These are phyloP conservation scores for Stenogyne calaminthoides DNA, from an alignment of 305 asterid genomes.

Conservation along the genomic window DNA sequence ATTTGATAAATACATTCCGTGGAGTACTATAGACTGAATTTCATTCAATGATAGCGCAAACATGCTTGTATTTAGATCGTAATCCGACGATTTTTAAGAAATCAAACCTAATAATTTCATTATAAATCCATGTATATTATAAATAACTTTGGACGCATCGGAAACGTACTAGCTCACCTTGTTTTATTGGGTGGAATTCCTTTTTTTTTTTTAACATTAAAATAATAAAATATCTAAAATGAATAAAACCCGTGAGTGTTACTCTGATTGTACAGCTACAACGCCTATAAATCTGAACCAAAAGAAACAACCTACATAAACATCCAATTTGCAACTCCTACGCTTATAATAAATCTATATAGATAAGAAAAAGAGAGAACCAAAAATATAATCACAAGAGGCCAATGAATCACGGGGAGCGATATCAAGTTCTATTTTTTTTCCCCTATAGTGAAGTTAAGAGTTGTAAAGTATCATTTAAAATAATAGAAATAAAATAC, in stretches of 20 bases:
- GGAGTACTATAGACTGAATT: too few relatives aligned
- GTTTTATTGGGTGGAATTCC: not conserved
- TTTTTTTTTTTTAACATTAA: not conserved
- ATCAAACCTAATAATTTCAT: too few relatives aligned
- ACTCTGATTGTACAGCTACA: slow-evolving; percentile 30
- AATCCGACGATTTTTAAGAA: too few relatives aligned
- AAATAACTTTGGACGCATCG: too few relatives aligned
- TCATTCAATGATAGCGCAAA: too few relatives aligned
- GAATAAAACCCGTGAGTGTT: slow-evolving; percentile 22
- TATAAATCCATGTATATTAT: too few relatives aligned
- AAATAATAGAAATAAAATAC: too few relatives aligned
- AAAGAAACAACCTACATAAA: not conserved
- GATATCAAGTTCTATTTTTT: not conserved
- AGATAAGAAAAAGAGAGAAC: not conserved
- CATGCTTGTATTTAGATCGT: too few relatives aligned
- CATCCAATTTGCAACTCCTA: not conserved
- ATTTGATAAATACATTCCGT: too few relatives aligned
- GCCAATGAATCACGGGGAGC: slow-evolving; percentile 28
- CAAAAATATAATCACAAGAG: not conserved
- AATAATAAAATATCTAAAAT: not conserved
- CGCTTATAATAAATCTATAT: not conserved
- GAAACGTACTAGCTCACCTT: not conserved
- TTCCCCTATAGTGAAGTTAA: not conserved
- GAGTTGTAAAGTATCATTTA: not conserved
- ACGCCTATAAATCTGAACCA: not conserved